phyloP scores from a whole-genome alignment of 2,329 filamentous ascomycete genomes.

The Alternaria novae-zelandiae region DNA sequence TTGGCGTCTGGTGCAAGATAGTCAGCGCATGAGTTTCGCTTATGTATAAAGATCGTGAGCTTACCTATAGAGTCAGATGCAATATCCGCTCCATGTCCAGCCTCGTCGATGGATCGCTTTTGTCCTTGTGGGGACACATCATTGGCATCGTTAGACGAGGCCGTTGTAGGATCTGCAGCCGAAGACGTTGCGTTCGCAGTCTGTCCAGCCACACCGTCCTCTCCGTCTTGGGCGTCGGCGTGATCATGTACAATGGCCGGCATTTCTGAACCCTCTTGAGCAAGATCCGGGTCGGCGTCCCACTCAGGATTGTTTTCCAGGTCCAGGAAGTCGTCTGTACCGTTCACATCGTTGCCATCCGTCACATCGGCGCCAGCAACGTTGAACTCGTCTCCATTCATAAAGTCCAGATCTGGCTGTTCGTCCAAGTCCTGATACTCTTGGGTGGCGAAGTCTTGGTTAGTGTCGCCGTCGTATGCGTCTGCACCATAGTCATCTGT shows the following conservation, averaged over 20 bases:
- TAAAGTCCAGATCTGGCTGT: constrained; percentile 20
- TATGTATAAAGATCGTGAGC: background rate
- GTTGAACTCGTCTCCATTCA: constrained; percentile 15
- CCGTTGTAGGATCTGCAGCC: constrained; percentile 33
- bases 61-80: constrained; percentile 38
- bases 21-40: constrained; percentile 17
- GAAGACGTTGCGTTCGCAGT: constrained; percentile 33
- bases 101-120: constrained; percentile 44
- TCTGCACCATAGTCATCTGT: constrained; percentile 19
- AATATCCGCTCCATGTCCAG: constrained; percentile 35
- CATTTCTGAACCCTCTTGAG: constrained; percentile 13
- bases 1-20: constrained; percentile 33
- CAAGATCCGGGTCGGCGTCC: constrained; percentile 20
- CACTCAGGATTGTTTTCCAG: constrained; percentile 27
- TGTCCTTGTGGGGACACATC: constrained; percentile 38
- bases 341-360: constrained; percentile 16
- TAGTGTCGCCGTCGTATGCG: constrained; percentile 26
- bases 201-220: constrained; percentile 33
- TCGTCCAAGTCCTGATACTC: constrained; percentile 25
- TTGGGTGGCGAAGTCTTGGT: constrained; percentile 30
- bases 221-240: constrained; percentile 24
- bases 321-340: constrained; percentile 26
- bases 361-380: constrained; percentile 10
- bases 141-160: constrained; percentile 31
- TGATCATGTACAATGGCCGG: constrained; percentile 17